These are phyloP conservation scores for Polychaeton citri DNA, from an alignment of 2,329 filamentous ascomycete genomes.

Conservation along the genomic window DNA sequence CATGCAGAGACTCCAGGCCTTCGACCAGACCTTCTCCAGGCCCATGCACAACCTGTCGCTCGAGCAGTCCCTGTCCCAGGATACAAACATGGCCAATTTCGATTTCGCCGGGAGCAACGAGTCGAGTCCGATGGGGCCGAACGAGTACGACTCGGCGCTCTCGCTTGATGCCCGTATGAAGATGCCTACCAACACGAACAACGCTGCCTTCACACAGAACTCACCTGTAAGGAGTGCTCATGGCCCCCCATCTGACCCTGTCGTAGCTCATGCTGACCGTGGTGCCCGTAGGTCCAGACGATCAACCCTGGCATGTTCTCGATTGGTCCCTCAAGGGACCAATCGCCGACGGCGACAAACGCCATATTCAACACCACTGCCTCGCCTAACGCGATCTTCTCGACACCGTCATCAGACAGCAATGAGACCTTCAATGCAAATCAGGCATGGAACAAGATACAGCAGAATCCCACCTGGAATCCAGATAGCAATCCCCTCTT, in stretches of 20 bases:
- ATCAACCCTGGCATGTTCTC: slow-evolving; percentile 22
- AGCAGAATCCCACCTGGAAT: slow-evolving; percentile 20
- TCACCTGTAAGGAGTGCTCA: slow-evolving; percentile 11
- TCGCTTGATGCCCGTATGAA: slow-evolving; percentile 14
- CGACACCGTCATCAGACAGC: slow-evolving; percentile 23
- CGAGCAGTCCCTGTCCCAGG: slow-evolving; percentile 10
- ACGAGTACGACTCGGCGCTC: slow-evolving; percentile 17
- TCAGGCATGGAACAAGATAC: slow-evolving; percentile 12
- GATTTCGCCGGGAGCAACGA: slow-evolving; percentile 39
- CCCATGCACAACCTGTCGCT: slow-evolving; percentile 21
- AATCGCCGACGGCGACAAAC: slow-evolving; percentile 15
- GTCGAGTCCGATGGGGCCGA: slow-evolving; percentile 3
- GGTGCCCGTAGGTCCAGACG: slow-evolving; percentile 12
- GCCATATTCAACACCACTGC: slow-evolving; percentile 19
- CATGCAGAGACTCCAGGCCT: slow-evolving; percentile 12
- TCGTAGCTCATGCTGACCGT: too few species aligned
- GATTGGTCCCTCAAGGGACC: slow-evolving; percentile 16
- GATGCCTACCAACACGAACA: slow-evolving; percentile 8
- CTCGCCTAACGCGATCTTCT: slow-evolving; percentile 21
- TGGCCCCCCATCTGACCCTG: not conserved
- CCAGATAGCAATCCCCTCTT: slow-evolving; percentile 16
- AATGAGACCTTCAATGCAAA: slow-evolving; percentile 18
- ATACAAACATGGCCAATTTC: slow-evolving; percentile 23
- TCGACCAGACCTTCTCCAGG: slow-evolving; percentile 15
- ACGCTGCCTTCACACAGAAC: slow-evolving; percentile 12